Evolutionary conservation across 208 protist genomes (phyloP).

Genomic region (Spongospora subterranea): DNA sequence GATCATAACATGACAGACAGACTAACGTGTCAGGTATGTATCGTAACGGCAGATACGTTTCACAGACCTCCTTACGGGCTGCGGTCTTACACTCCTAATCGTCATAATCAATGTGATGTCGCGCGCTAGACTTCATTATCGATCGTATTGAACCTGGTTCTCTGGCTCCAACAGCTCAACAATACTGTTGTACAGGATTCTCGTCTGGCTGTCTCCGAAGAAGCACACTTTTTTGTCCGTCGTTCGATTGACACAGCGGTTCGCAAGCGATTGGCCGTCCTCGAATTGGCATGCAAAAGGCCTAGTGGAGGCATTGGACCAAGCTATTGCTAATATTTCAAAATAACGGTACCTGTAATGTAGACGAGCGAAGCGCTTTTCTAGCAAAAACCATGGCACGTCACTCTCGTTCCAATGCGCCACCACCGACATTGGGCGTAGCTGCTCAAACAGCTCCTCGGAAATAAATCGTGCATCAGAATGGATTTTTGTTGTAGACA

Average conservation of each 20-base stretch:
- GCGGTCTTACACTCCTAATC: not conserved
- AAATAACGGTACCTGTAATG: not conserved
- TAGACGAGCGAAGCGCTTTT: not conserved
- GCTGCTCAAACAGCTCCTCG: not conserved
- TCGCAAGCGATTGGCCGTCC: not conserved
- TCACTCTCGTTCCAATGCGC: not conserved
- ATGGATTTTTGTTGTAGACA: not conserved
- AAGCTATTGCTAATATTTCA: not conserved
- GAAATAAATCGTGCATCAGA: not conserved
- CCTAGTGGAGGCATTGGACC: not conserved
- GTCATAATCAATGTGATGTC: not conserved
- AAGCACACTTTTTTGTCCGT: not conserved
- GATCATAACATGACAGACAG: not conserved
- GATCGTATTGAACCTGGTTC: not conserved
- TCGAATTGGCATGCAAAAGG: not conserved
- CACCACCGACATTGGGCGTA: not conserved
- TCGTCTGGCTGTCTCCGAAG: slow-evolving; percentile 25
- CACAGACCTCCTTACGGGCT: not conserved
- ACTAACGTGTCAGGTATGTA: not conserved
- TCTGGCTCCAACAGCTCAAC: slow-evolving; percentile 22
- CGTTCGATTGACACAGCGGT: not conserved
- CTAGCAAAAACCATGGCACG: not conserved
- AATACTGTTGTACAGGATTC: not conserved
- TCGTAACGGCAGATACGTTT: not conserved
- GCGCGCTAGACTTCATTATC: not conserved